phyloP scores from a whole-genome alignment of 495 filamentous ascomycete species.

The Penicillium bialowiezense region DNA sequence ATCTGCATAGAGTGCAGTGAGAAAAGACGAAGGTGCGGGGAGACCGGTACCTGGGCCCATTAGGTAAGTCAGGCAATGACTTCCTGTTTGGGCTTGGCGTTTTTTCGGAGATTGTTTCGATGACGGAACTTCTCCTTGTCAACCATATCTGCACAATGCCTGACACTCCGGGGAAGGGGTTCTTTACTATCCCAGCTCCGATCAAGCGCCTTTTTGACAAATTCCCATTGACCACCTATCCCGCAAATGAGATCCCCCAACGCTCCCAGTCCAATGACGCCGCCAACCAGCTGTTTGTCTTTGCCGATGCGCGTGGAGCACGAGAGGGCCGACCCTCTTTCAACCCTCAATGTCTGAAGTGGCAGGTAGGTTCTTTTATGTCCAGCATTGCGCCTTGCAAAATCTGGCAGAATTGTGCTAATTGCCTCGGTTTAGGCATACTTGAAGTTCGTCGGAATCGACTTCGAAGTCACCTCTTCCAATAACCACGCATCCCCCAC shows the following conservation, averaged over 20 bases:
- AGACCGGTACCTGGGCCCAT: constrained; percentile 2
- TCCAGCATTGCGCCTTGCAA: neutral
- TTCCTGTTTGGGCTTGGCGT: constrained; percentile 6
- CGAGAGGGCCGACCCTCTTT: constrained; percentile 66
- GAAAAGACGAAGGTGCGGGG: constrained; percentile 2
- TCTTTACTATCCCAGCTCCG: constrained; percentile 69
- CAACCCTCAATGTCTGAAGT: constrained; percentile 93
- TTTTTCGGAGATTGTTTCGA: constrained; percentile 4
- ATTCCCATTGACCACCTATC: constrained; percentile 76
- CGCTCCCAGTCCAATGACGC: constrained; percentile 49
- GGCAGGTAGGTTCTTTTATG: constrained; percentile 69
- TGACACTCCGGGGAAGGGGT: constrained; percentile 18
- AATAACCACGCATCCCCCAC: constrained; percentile 92
- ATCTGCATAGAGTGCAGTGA: neutral
- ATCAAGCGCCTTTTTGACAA: constrained; percentile 79
- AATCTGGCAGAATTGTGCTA: neutral
- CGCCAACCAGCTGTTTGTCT: constrained; percentile 70
- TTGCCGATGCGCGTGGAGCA: constrained; percentile 65
- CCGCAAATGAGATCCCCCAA: constrained; percentile 72
- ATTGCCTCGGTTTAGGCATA: constrained; percentile 60
- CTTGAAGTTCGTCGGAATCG: constrained; percentile 69
- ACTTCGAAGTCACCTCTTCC: constrained; percentile 68
- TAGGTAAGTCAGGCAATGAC: constrained; percentile 10
- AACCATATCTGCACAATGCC: constrained; percentile 30
- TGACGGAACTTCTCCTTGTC: constrained; percentile 2